Evolutionary conservation across 371 early-diverging fungal species (phyloP).

Genomic region (Astathelohania contejeani): DNA sequence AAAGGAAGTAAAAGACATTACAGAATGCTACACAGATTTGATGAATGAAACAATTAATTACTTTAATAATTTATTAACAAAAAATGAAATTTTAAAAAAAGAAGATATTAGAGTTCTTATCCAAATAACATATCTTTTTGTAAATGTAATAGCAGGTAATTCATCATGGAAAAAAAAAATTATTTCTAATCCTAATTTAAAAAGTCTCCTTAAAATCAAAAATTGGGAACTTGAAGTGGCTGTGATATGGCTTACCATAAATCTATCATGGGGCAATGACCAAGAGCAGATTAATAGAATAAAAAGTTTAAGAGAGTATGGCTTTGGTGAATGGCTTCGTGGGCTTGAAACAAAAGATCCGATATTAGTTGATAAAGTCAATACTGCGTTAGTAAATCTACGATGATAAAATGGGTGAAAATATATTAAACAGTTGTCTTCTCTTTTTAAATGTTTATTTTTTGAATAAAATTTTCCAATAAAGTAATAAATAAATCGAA

Average conservation of each 20-base stretch:
- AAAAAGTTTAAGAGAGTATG: conserved; percentile 2
- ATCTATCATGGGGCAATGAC: conserved; percentile 21
- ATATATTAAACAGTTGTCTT: no score
- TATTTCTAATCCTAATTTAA: conserved; percentile 6
- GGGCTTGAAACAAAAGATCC: conserved; percentile 3
- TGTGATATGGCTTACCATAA: conserved; percentile 22
- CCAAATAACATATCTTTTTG: conserved; percentile 14
- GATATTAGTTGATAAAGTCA: conserved; percentile 14
- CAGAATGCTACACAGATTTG: conserved; percentile 4
- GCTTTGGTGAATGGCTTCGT: conserved; percentile 9
- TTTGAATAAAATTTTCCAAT: no score
- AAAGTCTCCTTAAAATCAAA: conserved; percentile 9
- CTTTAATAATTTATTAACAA: conserved; percentile 3
- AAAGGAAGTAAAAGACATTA: conserved; percentile 9
- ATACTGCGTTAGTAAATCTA: conserved; percentile 25
- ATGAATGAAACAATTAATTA: no score
- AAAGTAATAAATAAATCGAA: no score
- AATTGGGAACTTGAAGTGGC: conserved; percentile 6
- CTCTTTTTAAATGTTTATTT: no score
- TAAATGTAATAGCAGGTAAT: conserved; percentile 9
- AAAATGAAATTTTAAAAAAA: background rate
- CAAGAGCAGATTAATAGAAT: conserved; percentile 8
- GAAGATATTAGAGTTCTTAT: conserved; percentile 5
- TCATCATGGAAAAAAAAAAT: conserved; percentile 11
- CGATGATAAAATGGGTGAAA: background rate